A percentile compares a stretch with the other conserved stretches of the same genome.
Evolutionary conservation across 2,329 filamentous ascomycete species (phyloP).

Genomic region (Raffaelea arxii): DNA sequence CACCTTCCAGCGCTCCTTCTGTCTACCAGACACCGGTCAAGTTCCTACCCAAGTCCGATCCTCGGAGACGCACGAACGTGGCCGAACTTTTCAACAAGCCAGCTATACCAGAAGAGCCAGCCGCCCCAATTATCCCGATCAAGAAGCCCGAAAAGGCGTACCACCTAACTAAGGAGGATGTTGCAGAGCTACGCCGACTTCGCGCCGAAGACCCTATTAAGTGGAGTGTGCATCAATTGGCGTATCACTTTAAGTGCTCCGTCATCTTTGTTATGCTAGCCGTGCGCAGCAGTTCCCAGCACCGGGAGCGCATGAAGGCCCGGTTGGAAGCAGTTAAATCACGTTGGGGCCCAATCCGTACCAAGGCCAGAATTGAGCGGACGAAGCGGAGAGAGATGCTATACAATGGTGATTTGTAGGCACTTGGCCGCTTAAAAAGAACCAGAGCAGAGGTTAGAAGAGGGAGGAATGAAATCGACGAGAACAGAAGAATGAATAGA

Average conservation of each 20-base stretch:
- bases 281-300: slow-evolving; percentile 36
- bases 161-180: slow-evolving; percentile 44
- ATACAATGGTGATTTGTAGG: slow-evolving; percentile 31
- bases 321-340: slow-evolving; percentile 38
- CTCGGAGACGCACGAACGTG: slow-evolving; percentile 40
- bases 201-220: slow-evolving; percentile 40
- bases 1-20: slow-evolving; percentile 35
- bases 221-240: slow-evolving; percentile 46
- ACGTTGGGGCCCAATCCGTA: slow-evolving; percentile 48
- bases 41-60: slow-evolving; percentile 50
- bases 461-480: neutral
- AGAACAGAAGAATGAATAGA: neutral
- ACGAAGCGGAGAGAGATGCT: slow-evolving; percentile 43
- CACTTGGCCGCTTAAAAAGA: neutral
- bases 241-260: slow-evolving; percentile 45
- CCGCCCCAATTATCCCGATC: slow-evolving; percentile 7
- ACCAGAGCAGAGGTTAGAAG: neutral
- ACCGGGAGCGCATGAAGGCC: slow-evolving; percentile 34
- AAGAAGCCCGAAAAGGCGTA: slow-evolving; percentile 22
- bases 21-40: slow-evolving; percentile 57
- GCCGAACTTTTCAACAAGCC: slow-evolving; percentile 27
- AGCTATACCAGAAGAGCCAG: slow-evolving; percentile 18
- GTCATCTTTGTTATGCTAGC: slow-evolving; percentile 49
- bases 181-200: slow-evolving; percentile 50
- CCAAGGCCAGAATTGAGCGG: slow-evolving; percentile 45